Percentiles rank a stretch among this genome's conserved stretches.
Evolutionary conservation across 192 early-diverging fungal genomes (phyloP).

Genomic region (Coemansia umbellata): DNA sequence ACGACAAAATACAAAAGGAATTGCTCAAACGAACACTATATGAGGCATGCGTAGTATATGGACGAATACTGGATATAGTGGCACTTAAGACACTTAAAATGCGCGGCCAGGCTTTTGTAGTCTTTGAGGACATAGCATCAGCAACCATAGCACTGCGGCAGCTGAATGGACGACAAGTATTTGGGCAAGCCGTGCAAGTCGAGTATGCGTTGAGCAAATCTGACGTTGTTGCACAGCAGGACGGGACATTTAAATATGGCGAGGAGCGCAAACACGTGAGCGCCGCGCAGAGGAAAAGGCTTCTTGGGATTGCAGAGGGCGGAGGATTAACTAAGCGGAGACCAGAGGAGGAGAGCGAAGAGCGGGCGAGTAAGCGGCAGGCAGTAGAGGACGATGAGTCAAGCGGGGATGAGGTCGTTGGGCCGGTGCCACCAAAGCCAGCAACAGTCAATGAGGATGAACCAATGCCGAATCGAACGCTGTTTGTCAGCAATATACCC

Average conservation of each 20-base stretch:
- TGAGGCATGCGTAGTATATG: slow-evolving; percentile 84
- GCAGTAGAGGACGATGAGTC: slow-evolving; percentile 13
- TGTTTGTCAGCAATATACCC: slow-evolving; percentile 47
- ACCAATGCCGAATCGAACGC: slow-evolving; percentile 16
- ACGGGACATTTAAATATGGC: slow-evolving; percentile 32
- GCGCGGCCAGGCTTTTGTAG: slow-evolving; percentile 95
- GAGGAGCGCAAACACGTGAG: slow-evolving; percentile 36
- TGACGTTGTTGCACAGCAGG: slow-evolving; percentile 21
- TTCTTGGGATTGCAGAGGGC: slow-evolving; percentile 15
- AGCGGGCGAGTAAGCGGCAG: slow-evolving; percentile 11
- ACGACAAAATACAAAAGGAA: slow-evolving; percentile 73
- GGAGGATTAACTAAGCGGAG: slow-evolving; percentile 12
- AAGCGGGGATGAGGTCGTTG: slow-evolving; percentile 24
- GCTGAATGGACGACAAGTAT: slow-evolving; percentile 85
- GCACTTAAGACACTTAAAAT: slow-evolving; percentile 74
- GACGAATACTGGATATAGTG: slow-evolving; percentile 82
- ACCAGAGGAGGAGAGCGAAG: slow-evolving; percentile 6
- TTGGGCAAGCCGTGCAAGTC: slow-evolving; percentile 61
- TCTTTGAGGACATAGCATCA: slow-evolving; percentile 75
- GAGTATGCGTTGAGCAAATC: slow-evolving; percentile 50
- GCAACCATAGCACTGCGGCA: slow-evolving; percentile 84
- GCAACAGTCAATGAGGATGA: not conserved
- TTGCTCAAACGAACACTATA: slow-evolving; percentile 85
- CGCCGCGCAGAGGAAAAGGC: slow-evolving; percentile 26
- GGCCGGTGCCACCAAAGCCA: slow-evolving; percentile 17